These are phyloP conservation scores for Aureobasidium sp. DNA, from an alignment of 2,329 filamentous ascomycete genomes.

Conservation along the genomic window DNA sequence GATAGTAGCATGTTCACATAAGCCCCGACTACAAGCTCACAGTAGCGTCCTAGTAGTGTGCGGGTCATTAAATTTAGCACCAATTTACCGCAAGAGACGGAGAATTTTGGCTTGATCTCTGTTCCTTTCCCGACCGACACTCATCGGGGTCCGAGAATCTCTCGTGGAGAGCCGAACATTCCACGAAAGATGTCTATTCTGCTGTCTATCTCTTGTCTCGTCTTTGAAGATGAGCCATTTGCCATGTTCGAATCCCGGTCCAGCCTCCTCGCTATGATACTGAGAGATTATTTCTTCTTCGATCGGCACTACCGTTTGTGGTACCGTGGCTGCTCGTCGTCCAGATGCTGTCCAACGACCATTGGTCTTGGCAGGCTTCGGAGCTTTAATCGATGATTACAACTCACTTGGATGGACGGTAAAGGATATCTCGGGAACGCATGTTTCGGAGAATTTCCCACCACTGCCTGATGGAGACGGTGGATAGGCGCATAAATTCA, in stretches of 20 bases:
- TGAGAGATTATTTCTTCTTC: not conserved
- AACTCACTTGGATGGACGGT: not conserved
- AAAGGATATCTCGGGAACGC: not conserved
- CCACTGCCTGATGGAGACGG: not conserved
- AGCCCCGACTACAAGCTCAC: constrained; percentile 11
- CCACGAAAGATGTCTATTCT: not conserved
- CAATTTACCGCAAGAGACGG: constrained; percentile 6
- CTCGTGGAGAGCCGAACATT: constrained; percentile 10
- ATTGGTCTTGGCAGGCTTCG: not conserved
- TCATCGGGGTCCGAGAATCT: constrained; percentile 6
- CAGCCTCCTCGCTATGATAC: not conserved
- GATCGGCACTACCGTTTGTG: not conserved
- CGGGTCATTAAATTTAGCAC: constrained; percentile 11
- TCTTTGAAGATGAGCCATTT: not conserved
- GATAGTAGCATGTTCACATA: constrained; percentile 12
- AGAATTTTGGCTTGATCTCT: constrained; percentile 11
- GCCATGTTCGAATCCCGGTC: not conserved
- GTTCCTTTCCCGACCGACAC: constrained; percentile 5
- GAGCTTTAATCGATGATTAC: constrained; percentile 2
- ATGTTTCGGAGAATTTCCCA: constrained; percentile 9
- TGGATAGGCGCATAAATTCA: not conserved
- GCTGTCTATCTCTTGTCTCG: not conserved
- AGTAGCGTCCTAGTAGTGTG: constrained; percentile 9
- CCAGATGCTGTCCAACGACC: not conserved
- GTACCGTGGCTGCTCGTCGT: not conserved